phyloP scores from a whole-genome alignment of 208 protist species.

The Herpetomonas samuelpessoai region DNA sequence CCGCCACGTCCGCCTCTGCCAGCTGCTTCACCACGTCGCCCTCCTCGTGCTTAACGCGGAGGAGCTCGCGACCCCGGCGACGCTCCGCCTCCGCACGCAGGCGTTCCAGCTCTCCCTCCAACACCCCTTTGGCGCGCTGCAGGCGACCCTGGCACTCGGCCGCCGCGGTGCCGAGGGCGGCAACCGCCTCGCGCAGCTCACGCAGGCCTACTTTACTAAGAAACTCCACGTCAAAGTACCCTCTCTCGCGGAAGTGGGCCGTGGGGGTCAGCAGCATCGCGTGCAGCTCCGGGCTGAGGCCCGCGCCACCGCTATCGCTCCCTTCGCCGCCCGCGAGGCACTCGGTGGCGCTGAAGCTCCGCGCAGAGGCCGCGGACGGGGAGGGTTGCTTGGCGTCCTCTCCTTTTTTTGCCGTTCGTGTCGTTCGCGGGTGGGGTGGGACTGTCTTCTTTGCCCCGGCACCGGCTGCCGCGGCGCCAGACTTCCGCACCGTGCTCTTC shows the following conservation, averaged over 20 bases:
- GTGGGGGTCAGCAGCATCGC: not conserved
- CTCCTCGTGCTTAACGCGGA: slow-evolving; percentile 45
- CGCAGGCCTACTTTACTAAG: not conserved
- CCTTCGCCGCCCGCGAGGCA: not conserved
- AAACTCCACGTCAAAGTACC: not conserved
- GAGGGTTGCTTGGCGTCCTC: not conserved
- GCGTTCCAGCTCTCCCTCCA: slow-evolving; percentile 37
- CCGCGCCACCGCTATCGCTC: not conserved
- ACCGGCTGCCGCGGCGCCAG: too few species aligned
- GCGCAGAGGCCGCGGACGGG: not conserved
- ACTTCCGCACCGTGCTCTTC: not conserved
- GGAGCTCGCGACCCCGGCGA: slow-evolving; percentile 56
- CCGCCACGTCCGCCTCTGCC: slow-evolving; percentile 17
- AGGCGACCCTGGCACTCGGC: slow-evolving; percentile 15
- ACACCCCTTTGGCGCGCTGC: slow-evolving; percentile 3
- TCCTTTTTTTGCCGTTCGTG: too few species aligned
- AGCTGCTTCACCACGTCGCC: slow-evolving; percentile 39
- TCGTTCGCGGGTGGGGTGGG: not conserved
- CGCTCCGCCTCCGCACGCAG: slow-evolving; percentile 3
- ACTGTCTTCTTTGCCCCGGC: not conserved
- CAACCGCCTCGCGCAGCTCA: not conserved
- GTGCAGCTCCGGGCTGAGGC: not conserved
- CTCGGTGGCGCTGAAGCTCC: not conserved
- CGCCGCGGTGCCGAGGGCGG: slow-evolving; percentile 9
- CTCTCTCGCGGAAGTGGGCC: not conserved